phyloP scores from a whole-genome alignment of 2,329 filamentous ascomycete species.

The Hypoxylon sp. region DNA sequence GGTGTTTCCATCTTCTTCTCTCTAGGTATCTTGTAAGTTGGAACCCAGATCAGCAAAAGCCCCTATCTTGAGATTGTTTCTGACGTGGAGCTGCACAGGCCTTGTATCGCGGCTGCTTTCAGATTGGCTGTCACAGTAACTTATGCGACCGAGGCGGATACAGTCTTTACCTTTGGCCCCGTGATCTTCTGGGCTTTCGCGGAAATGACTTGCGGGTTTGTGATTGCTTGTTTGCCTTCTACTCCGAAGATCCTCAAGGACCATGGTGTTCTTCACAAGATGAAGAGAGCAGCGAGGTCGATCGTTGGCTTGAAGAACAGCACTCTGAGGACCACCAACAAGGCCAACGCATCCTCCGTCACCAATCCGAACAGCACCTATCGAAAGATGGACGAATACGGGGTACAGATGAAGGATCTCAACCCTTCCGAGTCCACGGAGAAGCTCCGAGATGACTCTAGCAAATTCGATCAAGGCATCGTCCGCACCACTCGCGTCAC shows the following conservation, averaged over 20 bases:
- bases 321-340: constrained; percentile 27
- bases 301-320: constrained; percentile 38
- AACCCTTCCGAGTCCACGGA: constrained; percentile 48
- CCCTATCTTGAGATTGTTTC: neutral
- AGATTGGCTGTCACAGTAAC: constrained; percentile 55
- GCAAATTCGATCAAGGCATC: constrained; percentile 40
- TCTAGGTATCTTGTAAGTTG: constrained; percentile 51
- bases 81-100: constrained; percentile 51
- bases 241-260: constrained; percentile 57
- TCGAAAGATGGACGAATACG: constrained; percentile 45
- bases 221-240: constrained; percentile 59
- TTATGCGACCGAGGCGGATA: constrained; percentile 52
- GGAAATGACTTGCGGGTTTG: constrained; percentile 63
- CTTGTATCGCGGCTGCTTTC: constrained; percentile 59
- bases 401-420: constrained; percentile 41
- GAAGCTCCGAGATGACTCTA: constrained; percentile 38
- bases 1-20: constrained; percentile 55
- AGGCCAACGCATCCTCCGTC: constrained; percentile 19
- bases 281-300: constrained; percentile 41
- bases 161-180: constrained; percentile 57
- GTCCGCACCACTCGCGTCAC: constrained; percentile 45
- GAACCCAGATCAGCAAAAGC: neutral
- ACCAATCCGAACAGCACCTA: constrained; percentile 39
- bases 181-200: constrained; percentile 61
- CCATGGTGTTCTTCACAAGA: constrained; percentile 41